Base-by-base conservation (phyloP, 2,329 filamentous ascomycete genomes). In the Aspergillus versicolor region DNA sequence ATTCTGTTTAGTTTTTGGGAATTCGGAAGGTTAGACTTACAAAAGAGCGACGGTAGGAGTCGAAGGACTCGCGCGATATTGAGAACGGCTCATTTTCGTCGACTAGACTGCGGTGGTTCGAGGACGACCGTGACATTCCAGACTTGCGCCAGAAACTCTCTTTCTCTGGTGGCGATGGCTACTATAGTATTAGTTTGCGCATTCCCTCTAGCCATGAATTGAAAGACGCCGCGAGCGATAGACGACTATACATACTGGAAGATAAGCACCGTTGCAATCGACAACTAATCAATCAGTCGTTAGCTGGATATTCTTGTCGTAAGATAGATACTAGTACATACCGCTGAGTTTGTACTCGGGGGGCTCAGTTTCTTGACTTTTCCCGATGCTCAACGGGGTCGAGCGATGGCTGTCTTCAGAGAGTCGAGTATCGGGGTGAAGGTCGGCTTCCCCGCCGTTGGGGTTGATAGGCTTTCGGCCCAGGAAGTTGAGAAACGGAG, bases 21-120 rank as follows among this genome's bases (percentile, higher is more conserved):
- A 21, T 5, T 2, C 37, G 56, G 19, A 40, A 64, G 15, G 42
- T 49, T 45, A 32, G 40, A 81, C 88, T 66, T 83, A 96, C 93
- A 79, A 97, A 97, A 62, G 92, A 97, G 68, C 94, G 87, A 62
- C 94, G 84, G 77, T 97, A 97, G 3, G 92, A 96, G 73, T 97
- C 94, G 70, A 97, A 97, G 2, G 92, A 97, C 77, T 97, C 94
- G 68, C 93, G 85, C 38, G 92, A 96, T 72, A 97, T 97, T 62
- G 89, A 91, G 73, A 97, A 97, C 13, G 89, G 92, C 71, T 97
- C 93, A 66, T 92, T 92, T 61, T 96, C 91, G 67, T 87, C 86
- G 58, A 90, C 79, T 65, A 88, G 84, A 70, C 83, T 86, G 56
- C 84, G 79, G 70, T 85, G 82, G 62, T 84, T 83, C 30, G 80